A percentile compares a stretch with the other conserved stretches of the same genome.
phyloP scores from a whole-genome alignment of 1,139 yeast genomes.

The Yamadazyma membranifaciens region DNA sequence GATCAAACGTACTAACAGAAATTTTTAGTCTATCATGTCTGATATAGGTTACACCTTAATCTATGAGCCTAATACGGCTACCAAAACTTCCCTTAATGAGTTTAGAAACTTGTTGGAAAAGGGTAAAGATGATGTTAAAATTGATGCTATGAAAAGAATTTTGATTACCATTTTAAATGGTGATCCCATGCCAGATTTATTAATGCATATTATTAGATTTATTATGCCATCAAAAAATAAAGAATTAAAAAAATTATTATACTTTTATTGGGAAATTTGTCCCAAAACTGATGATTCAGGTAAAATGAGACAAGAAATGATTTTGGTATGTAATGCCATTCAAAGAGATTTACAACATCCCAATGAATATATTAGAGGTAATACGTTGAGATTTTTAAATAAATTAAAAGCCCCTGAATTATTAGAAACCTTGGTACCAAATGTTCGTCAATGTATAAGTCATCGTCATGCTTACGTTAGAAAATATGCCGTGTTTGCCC shows the following conservation, averaged over 20 bases:
- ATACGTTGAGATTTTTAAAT: constrained; percentile 86
- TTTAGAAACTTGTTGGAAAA: constrained; percentile 80
- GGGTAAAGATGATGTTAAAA: constrained; percentile 84
- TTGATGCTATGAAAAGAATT: constrained; percentile 87
- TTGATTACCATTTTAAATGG: constrained; percentile 88
- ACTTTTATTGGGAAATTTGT: constrained; percentile 98
- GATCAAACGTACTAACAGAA: constrained; percentile 4
- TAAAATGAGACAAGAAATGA: constrained; percentile 96
- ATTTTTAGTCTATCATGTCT: constrained; percentile 26
- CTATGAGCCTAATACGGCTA: constrained; percentile 71
- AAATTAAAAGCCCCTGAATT: constrained; percentile 92
- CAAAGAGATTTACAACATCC: constrained; percentile 98
- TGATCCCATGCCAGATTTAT: constrained; percentile 88
- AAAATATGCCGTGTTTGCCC: constrained; percentile 93
- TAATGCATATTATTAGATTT: constrained; percentile 96
- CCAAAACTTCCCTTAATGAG: constrained; percentile 71
- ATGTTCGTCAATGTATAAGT: constrained; percentile 85
- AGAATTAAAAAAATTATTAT: constrained; percentile 85
- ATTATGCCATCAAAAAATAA: constrained; percentile 95
- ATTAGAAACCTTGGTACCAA: constrained; percentile 92
- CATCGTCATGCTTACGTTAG: constrained; percentile 98
- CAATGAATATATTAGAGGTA: constrained; percentile 94
- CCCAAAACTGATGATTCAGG: constrained; percentile 89
- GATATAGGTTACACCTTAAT: constrained; percentile 68
- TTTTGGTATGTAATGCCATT: constrained; percentile 95